Base-by-base conservation (phyloP, 1,139 yeast genomes). In the Chernovozyma aurita region DNA sequence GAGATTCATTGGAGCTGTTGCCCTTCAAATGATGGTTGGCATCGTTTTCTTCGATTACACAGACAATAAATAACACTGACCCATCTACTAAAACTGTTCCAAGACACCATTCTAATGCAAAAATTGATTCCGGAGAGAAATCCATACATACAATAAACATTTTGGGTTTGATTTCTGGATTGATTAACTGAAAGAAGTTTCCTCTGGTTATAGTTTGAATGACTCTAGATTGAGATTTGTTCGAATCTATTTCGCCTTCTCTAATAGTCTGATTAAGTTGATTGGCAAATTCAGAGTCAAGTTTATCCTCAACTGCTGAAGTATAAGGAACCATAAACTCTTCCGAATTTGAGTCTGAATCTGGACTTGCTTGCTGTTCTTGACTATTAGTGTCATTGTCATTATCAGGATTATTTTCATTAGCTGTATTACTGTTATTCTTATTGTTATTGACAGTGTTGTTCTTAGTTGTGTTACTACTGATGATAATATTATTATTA, bases 71-170 rank as follows among this genome's bases (percentile, higher is more conserved):
- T 36, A 90, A 61, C 1, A 88, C 88, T 40, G 88, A 85, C 0
- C 94, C 94, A 50, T 86, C 94, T 20, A 83, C 84, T 36, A 88
- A 68, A 1, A 88, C 85, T 0, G 95, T 80, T 2, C 97, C 97
- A 46, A 90, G 72, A 32, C 90, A 78, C 87, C 96, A 90, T 50
- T 87, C 95, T 31, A 90, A 68, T 0, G 97, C 95, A 57, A 85
- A 86, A 26, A 75, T 72, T 3, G 95, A 83, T 50, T 87, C 97
- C 1, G 90, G 87, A 2, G 92, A 82, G 49, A 85, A 74, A 54
- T 86, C 95, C 64, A 85, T 77, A 52, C 92, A 85, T 24, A 85
- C 73, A 38, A 86, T 65, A 57, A 80, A 86, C 57, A 85, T 76
- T 53, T 80, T 82, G 30, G 85, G 85, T 43, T 70, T 68, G 31